A percentile compares a stretch with the other conserved stretches of the same genome.
Conservation (phyloP, 2,329 filamentous ascomycete species). For the Furcasterigmium sp. region DNA sequence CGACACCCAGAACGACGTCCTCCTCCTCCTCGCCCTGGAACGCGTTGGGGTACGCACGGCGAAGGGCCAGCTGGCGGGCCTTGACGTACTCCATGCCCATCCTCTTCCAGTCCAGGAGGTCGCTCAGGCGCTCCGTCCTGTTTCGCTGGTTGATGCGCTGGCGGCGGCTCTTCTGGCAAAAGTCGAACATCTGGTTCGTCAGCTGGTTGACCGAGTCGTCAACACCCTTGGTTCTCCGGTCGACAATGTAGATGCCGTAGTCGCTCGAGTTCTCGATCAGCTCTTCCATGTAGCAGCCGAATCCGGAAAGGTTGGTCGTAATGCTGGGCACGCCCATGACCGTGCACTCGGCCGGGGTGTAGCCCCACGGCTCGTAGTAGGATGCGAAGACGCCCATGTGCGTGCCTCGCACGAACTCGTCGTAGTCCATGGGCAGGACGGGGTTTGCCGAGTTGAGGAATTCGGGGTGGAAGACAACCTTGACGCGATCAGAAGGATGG, state of each 20-base stretch:
- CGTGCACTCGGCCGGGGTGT: constrained; percentile 95
- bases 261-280: constrained; percentile 96
- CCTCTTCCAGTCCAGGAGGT: constrained; percentile 96
- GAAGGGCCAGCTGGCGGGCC: constrained; percentile 84
- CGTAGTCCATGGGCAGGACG: constrained; percentile 91
- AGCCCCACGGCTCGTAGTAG: constrained; percentile 99
- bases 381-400: constrained; percentile 94
- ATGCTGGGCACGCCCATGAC: constrained; percentile 99
- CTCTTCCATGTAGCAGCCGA: constrained; percentile 99
- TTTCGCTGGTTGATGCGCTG: constrained; percentile 99
- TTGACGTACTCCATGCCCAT: constrained; percentile 99
- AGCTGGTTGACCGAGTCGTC: constrained; percentile 98
- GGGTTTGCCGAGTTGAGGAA: constrained; percentile 96
- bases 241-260: constrained; percentile 98
- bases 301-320: constrained; percentile 95
- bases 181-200: constrained; percentile 88
- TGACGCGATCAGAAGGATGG: constrained; percentile 89
- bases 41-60: constrained; percentile 84
- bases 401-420: constrained; percentile 96
- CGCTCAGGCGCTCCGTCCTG: constrained; percentile 88
- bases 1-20: constrained; percentile 86
- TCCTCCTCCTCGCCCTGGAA: constrained; percentile 79
- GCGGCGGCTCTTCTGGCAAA: constrained; percentile 84
- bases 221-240: constrained; percentile 89
- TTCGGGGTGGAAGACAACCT: constrained; percentile 96